These are phyloP conservation scores for Blastobotrys terrestris DNA, from an alignment of 805 yeast species.

Conservation along the genomic window DNA sequence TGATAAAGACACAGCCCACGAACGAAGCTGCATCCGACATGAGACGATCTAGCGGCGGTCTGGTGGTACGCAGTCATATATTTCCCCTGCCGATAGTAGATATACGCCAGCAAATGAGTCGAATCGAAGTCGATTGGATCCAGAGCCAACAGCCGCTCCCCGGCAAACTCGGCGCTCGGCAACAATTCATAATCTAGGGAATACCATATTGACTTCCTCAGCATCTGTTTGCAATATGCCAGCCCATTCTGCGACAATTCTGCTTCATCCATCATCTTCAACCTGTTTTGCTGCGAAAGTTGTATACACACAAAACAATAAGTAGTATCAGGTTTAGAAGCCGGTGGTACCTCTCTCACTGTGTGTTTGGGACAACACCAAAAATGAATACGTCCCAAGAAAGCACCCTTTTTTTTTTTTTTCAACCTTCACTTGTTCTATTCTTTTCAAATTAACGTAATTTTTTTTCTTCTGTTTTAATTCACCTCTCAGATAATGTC, in stretches of 20 bases:
- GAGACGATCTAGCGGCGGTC: constrained; percentile 39
- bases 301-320: too few species aligned
- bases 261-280: background rate
- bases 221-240: background rate
- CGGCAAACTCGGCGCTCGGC: constrained; percentile 76
- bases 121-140: constrained; percentile 52
- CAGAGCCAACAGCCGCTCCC: constrained; percentile 71
- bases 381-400: too few species aligned
- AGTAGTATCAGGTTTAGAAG: too few species aligned
- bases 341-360: too few species aligned
- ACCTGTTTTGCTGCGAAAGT: background rate
- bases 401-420: too few species aligned
- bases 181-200: constrained; percentile 64
- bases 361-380: background rate
- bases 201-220: constrained; percentile 53
- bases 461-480: too few species aligned
- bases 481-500: background rate
- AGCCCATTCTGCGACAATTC: background rate
- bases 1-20: constrained; percentile 63
- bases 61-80: constrained; percentile 62
- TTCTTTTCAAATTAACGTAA: too few species aligned
- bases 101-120: constrained; percentile 61
- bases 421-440: background rate
- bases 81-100: constrained; percentile 52
- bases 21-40: constrained; percentile 70